A percentile compares a stretch with the other conserved stretches of the same genome.
phyloP scores from a whole-genome alignment of 116 monocot genomes.

The Dioscorea cayenensis region DNA sequence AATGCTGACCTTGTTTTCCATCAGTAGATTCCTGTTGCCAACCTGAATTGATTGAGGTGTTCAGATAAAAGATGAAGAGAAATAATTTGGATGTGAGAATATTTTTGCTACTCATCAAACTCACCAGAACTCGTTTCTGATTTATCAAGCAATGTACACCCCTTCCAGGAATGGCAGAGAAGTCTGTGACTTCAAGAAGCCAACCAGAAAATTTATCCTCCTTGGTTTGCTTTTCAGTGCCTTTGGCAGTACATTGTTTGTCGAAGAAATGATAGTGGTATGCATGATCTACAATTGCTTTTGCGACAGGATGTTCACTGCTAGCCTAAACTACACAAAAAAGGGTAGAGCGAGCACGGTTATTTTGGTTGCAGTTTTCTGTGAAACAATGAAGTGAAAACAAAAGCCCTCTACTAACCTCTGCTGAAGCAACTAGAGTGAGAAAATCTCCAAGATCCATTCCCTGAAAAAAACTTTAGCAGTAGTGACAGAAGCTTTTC shows the following conservation, averaged over 20 bases:
- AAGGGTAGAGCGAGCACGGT: slow-evolving; percentile 1
- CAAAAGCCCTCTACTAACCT: slow-evolving; percentile 38
- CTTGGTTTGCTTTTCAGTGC: slow-evolving; percentile 28
- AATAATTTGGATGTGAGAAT: no score
- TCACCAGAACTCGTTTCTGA: slow-evolving; percentile 70
- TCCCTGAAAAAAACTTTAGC: slow-evolving; percentile 64
- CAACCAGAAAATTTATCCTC: slow-evolving; percentile 58
- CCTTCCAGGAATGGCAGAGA: slow-evolving; percentile 81
- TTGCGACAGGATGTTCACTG: slow-evolving; percentile 96
- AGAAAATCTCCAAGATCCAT: slow-evolving; percentile 78
- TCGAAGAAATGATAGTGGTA: slow-evolving; percentile 83
- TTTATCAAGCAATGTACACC: slow-evolving; percentile 78
- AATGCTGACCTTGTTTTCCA: slow-evolving; percentile 48
- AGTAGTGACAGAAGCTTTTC: slow-evolving; percentile 74
- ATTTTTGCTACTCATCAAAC: slow-evolving; percentile 10
- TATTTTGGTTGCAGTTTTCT: not conserved
- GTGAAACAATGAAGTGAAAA: not conserved
- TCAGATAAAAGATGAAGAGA: no score
- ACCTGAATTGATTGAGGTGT: slow-evolving; percentile 29
- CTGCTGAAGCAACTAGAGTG: slow-evolving; percentile 83
- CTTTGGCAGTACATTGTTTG: slow-evolving; percentile 25
- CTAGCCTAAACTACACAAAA: slow-evolving; percentile 67
- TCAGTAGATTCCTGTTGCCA: slow-evolving; percentile 69
- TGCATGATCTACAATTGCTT: slow-evolving; percentile 81
- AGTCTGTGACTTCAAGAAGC: slow-evolving; percentile 77